phyloP scores from a whole-genome alignment of 305 asterid genomes.

The Ajuga reptans region DNA sequence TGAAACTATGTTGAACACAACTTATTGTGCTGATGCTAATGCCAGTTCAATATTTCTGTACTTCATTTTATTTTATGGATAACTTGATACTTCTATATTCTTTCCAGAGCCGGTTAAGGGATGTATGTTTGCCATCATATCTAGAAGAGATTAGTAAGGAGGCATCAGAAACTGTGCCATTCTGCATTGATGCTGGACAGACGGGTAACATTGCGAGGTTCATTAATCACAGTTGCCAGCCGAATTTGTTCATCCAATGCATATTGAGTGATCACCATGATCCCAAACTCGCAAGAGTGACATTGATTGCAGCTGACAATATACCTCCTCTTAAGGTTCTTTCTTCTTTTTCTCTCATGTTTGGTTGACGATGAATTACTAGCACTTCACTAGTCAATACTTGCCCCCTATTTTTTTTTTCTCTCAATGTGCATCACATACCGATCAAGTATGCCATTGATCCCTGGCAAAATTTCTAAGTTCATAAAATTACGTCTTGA shows the following conservation, averaged over 20 bases:
- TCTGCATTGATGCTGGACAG: slow-evolving; percentile 75
- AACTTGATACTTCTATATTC: background rate
- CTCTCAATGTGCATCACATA: too few species aligned
- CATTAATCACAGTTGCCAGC: slow-evolving; percentile 84
- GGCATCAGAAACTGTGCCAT: slow-evolving; percentile 48
- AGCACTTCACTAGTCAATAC: background rate
- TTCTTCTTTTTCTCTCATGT: background rate
- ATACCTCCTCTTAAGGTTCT: slow-evolving; percentile 75
- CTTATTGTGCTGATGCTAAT: background rate
- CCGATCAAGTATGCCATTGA: too few species aligned
- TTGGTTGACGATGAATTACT: background rate
- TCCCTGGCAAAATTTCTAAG: too few species aligned
- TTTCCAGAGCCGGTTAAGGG: slow-evolving; percentile 65
- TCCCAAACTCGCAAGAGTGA: slow-evolving; percentile 48
- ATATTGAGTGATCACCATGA: slow-evolving; percentile 69
- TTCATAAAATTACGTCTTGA: too few species aligned
- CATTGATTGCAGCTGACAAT: slow-evolving; percentile 74
- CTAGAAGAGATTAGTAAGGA: slow-evolving; percentile 34
- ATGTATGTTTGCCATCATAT: slow-evolving; percentile 51
- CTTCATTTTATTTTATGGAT: background rate
- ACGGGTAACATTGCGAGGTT: slow-evolving; percentile 69
- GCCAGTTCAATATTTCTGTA: background rate
- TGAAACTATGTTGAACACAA: background rate
- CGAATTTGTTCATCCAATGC: slow-evolving; percentile 85
- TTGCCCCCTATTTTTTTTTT: background rate